Conservation (phyloP, 2,329 filamentous ascomycete species). For the Fusarium begoniae region DNA sequence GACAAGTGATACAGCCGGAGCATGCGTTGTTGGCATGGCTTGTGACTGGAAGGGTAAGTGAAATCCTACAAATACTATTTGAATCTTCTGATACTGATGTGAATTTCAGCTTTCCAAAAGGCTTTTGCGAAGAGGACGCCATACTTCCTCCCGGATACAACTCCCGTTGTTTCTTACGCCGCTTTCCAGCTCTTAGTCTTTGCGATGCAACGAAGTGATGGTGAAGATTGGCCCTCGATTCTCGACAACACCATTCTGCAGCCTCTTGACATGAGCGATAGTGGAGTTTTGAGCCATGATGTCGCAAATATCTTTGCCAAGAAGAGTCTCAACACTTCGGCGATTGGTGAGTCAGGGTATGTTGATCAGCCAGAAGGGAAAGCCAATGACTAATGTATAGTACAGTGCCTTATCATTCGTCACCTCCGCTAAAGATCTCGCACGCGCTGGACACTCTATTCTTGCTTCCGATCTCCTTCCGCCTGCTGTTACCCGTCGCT, state of each 20-base stretch:
- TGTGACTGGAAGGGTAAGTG: constrained; percentile 23
- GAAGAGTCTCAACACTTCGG: constrained; percentile 8
- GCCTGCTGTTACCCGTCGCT: constrained; percentile 41
- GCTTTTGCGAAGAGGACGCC: constrained; percentile 19
- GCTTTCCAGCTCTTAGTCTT: constrained; percentile 34
- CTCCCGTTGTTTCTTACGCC: constrained; percentile 33
- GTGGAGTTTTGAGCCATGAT: background rate
- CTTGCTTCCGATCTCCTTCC: constrained; percentile 34
- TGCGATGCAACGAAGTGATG: constrained; percentile 14
- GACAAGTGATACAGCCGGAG: constrained; percentile 4
- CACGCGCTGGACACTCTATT: constrained; percentile 31
- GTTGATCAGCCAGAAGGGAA: fast-evolving
- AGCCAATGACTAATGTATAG: fast-evolving
- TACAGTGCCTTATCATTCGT: constrained; percentile 28
- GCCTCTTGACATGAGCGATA: constrained; percentile 22
- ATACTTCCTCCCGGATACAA: constrained; percentile 30
- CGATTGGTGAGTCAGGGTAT: constrained; percentile 30
- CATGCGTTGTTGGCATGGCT: constrained; percentile 5
- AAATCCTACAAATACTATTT: too few relatives aligned
- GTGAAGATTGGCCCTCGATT: background rate
- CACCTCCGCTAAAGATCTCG: constrained; percentile 32
- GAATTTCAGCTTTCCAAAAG: too few relatives aligned
- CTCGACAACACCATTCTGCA: background rate
- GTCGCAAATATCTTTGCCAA: constrained; percentile 4
- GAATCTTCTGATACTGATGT: too few relatives aligned